Base-by-base conservation (phyloP, 345 rosid species). In the Eutrema heterophyllum region DNA sequence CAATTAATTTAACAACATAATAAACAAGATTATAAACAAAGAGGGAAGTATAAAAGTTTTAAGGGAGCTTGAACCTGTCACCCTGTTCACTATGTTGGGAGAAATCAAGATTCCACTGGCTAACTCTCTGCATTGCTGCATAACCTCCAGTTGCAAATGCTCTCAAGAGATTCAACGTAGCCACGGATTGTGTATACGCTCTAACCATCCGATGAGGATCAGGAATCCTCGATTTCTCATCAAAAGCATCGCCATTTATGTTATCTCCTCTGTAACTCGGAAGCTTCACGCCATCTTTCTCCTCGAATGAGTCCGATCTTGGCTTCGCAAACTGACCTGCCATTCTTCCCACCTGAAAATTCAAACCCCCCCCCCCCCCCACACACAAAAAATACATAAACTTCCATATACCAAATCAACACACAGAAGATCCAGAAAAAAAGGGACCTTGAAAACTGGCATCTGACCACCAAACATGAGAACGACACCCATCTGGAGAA, bases 281-380 rank as follows among this genome's bases (percentile, higher is more conserved):
- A 1, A 87, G 81, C 79, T 85, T 80, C 54, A 87, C 86, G 10
- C 89, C 91, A 73, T 83, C 71, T 54, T 85, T 87, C 50, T 38
- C 70, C 85, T 87, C 89, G 33, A 82, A 83, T 0, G 83, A 43
- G 4, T 85, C 89, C 14, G 87, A 87, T 80, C 91, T 82, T 1
- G 91, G 91, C 81, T 87, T 87, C 10, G 86, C 91, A 71, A 87
- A 87, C 77, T 87, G 91, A 41, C 91, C 91, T 3, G 91, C 91
- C 91, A 87, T 85, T 80, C 89, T 82, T 44, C 91, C 88, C 4
- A 87, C 85, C 84, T 83, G 53, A 40, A 67, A 30, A 48, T 0
- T 4, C 45, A 2, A 39, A 66, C 26, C 24, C 24, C 35, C 66
- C 60, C 15, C n/a, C n/a, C n/a, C n/a, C n/a, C n/a, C n/a, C n/a